A percentile compares a stretch with the other conserved stretches of the same genome.
Conservation (phyloP, 768 basidiomycete genomes). For the Tricholoma terreum region DNA sequence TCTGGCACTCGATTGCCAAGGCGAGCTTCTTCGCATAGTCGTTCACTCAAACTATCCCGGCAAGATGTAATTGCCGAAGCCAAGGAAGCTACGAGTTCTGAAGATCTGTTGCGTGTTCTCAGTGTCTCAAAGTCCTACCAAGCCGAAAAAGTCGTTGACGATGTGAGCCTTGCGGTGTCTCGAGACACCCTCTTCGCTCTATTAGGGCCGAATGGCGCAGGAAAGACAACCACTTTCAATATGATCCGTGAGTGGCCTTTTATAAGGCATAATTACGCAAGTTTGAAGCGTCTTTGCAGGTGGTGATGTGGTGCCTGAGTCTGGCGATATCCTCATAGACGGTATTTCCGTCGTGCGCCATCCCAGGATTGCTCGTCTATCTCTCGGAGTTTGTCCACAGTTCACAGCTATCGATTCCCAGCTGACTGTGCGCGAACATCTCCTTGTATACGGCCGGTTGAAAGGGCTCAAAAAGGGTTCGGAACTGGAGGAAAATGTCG, state of each 20-base stretch:
- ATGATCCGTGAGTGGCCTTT: slow-evolving; percentile 58
- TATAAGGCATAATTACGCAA: not conserved
- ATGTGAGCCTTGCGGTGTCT: slow-evolving; percentile 67
- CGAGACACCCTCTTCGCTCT: slow-evolving; percentile 64
- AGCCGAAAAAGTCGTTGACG: slow-evolving; percentile 60
- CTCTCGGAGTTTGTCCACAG: slow-evolving; percentile 80
- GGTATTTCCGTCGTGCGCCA: slow-evolving; percentile 63
- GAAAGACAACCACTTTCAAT: slow-evolving; percentile 81
- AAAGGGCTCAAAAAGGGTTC: slow-evolving; percentile 58
- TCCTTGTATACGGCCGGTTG: slow-evolving; percentile 66
- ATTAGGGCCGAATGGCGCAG: slow-evolving; percentile 81
- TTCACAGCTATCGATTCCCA: slow-evolving; percentile 81
- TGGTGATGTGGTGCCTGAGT: slow-evolving; percentile 63
- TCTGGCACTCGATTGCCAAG: slow-evolving; percentile 50
- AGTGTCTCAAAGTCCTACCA: slow-evolving; percentile 61
- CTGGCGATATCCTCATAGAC: slow-evolving; percentile 67
- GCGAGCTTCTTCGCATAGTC: slow-evolving; percentile 4
- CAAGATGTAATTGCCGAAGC: slow-evolving; percentile 59
- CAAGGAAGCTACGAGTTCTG: slow-evolving; percentile 41
- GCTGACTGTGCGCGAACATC: slow-evolving; percentile 74
- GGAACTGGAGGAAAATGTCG: slow-evolving; percentile 52
- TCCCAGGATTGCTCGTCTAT: slow-evolving; percentile 60
- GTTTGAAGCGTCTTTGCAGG: slow-evolving; percentile 35
- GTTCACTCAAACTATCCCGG: slow-evolving; percentile 9
- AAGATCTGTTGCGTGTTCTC: slow-evolving; percentile 60